Evolutionary conservation across 257 asterid species (phyloP).

Genomic region (Jacaranda copaia): DNA sequence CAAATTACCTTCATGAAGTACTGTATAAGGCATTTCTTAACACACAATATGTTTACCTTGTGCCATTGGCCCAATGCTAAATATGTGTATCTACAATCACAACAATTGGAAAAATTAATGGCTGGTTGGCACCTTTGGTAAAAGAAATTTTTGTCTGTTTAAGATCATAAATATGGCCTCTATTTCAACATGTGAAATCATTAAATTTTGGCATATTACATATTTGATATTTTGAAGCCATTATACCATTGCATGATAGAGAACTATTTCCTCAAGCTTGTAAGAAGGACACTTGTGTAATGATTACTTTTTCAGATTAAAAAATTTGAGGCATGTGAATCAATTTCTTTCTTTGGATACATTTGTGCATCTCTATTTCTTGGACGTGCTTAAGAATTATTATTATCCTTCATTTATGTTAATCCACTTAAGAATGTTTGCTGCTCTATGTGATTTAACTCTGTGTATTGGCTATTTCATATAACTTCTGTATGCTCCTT

Average conservation of each 20-base stretch:
- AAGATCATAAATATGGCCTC: conserved; percentile 20
- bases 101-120: not conserved
- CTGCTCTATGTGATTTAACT: conserved; percentile 32
- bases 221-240: conserved; percentile 8
- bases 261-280: conserved; percentile 18
- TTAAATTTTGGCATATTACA: not conserved
- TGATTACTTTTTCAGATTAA: conserved; percentile 9
- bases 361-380: conserved; percentile 10
- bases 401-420: not conserved
- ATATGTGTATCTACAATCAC: conserved; percentile 9
- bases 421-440: conserved; percentile 20
- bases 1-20: not conserved
- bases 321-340: not conserved
- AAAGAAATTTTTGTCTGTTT: conserved; percentile 5
- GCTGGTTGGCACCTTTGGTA: not conserved
- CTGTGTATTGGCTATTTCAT: conserved; percentile 31
- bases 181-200: not conserved
- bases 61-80: not conserved
- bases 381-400: conserved; percentile 27
- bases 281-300: not conserved
- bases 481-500: conserved; percentile 92
- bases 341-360: not conserved
- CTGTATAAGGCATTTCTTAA: conserved; percentile 27
- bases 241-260: not conserved
- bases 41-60: conserved; percentile 15